Percentiles rank a stretch among this genome's conserved stretches.
Evolutionary conservation across 2,329 filamentous ascomycete species (phyloP).

Genomic region (Neodidymelliopsis sp.): DNA sequence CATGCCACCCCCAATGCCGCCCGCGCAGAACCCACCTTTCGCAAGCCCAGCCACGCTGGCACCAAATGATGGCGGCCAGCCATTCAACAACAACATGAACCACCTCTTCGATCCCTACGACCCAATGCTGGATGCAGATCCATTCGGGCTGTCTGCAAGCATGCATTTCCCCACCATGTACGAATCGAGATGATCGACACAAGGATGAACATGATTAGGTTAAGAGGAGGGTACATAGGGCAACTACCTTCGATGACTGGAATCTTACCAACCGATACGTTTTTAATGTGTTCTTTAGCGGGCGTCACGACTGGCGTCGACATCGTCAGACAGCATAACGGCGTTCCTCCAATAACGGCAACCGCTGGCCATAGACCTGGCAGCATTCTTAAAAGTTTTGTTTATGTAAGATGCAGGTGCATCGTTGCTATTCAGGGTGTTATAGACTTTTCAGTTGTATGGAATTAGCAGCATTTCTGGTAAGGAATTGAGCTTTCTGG

Average conservation of each 20-base stretch:
- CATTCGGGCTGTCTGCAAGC: slow-evolving; percentile 89
- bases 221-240: slow-evolving; percentile 15
- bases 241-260: slow-evolving; percentile 13
- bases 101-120: slow-evolving; percentile 76
- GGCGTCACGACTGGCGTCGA: slow-evolving; percentile 31
- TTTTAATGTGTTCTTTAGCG: slow-evolving; percentile 43
- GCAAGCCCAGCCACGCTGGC: slow-evolving; percentile 43
- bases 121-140: slow-evolving; percentile 88
- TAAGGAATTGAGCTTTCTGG: slow-evolving; percentile 15
- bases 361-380: slow-evolving; percentile 22
- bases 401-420: slow-evolving; percentile 8
- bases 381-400: slow-evolving; percentile 39
- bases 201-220: slow-evolving; percentile 22
- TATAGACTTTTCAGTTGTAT: slow-evolving; percentile 15
- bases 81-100: slow-evolving; percentile 56
- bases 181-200: slow-evolving; percentile 49
- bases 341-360: slow-evolving; percentile 31
- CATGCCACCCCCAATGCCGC: slow-evolving; percentile 50
- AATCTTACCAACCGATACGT: slow-evolving; percentile 17
- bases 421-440: background rate
- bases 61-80: slow-evolving; percentile 42
- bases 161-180: slow-evolving; percentile 92
- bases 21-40: slow-evolving; percentile 47
- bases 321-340: slow-evolving; percentile 30
- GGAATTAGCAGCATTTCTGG: slow-evolving; percentile 4